Evolutionary conservation across 495 filamentous ascomycete genomes (phyloP).

Genomic region (Neurospora sp.): DNA sequence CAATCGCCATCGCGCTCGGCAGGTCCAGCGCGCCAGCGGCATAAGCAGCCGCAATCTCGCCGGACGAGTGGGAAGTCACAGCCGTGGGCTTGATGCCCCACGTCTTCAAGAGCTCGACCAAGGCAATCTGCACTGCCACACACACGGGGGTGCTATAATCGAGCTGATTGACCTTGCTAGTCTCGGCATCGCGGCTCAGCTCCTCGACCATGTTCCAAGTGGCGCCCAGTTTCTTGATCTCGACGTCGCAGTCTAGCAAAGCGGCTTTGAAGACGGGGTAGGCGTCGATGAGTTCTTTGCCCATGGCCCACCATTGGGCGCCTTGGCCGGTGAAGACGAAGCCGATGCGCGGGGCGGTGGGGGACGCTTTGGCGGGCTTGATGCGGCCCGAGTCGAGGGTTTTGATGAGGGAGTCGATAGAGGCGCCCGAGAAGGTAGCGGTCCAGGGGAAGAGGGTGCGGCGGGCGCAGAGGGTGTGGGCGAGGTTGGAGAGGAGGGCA

Average conservation of each 20-base stretch:
- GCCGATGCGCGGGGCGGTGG: slow-evolving; percentile 6
- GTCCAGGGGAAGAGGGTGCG: slow-evolving; percentile 23
- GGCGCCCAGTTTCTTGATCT: slow-evolving; percentile 23
- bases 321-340: slow-evolving; percentile 38
- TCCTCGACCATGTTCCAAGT: slow-evolving; percentile 12
- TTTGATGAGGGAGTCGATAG: slow-evolving; percentile 6
- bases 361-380: slow-evolving; percentile 4
- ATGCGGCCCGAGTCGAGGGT: slow-evolving; percentile 10
- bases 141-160: slow-evolving; percentile 34
- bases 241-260: slow-evolving; percentile 17
- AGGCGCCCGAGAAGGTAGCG: slow-evolving; percentile 6
- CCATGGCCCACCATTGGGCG: slow-evolving; percentile 48
- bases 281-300: slow-evolving; percentile 30
- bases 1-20: slow-evolving; percentile 36
- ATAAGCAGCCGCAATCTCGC: slow-evolving; percentile 51
- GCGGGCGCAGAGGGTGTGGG: slow-evolving; percentile 23
- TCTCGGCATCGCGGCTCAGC: slow-evolving; percentile 5
- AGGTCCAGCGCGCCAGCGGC: slow-evolving; percentile 32
- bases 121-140: slow-evolving; percentile 39
- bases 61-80: slow-evolving; percentile 52
- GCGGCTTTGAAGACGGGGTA: slow-evolving; percentile 21
- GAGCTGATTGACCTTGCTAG: slow-evolving; percentile 15
- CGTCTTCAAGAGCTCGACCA: slow-evolving; percentile 41
- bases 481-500: slow-evolving; percentile 19
- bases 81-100: slow-evolving; percentile 41